Evolutionary conservation across 108 stramenopile species (phyloP), one percentile per base, ranked within the genome.

Genomic region (Bacterosira constricta): DNA sequence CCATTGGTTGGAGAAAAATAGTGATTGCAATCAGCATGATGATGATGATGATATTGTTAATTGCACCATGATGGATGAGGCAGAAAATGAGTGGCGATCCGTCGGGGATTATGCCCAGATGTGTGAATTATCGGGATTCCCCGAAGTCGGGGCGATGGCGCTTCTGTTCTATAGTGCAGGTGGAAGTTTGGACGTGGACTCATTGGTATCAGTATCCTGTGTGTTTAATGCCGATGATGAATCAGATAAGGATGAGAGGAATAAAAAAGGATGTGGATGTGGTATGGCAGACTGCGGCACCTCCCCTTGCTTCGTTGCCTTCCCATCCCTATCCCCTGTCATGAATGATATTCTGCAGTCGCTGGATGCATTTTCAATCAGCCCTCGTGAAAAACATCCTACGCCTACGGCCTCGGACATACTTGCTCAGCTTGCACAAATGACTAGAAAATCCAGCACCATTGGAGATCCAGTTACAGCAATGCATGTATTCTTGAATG

Each of bases 81-180:
- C 1, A 15, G 23, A 49, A 10, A 30, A 42, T 26, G 57, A 74
- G 54, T 68, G 80, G 66, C 66, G 60, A 59, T 32, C 61, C 18
- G 84, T 61, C 0, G 84, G 82, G 5, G 86, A 87, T 44, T 87
- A 87, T 62, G 86, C 86, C 2, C 86, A 87, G 69, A 87, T 87
- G 67, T 51, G 60, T 5, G 86, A 87, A 61, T 73, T 87, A 5
- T 69, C 79, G 13, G 86, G 86, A 23, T 87, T 68, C 73, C 83
- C 86, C 0, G 86, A 87, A 64, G 34, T 85, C 35, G 84, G 82
- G 20, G 57, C 78, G 0, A 23, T 87, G 25, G 76, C 69, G 18
- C 65, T 87, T 0, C 18, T 85, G 11, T 71, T 53, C 34, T 78
- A 71, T 51, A 54, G 82, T 21, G 55, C 36, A 25, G 46, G 70